A percentile compares a stretch with the other conserved stretches of the same genome.
phyloP scores from a whole-genome alignment of 2,329 filamentous ascomycete species.

The Chrysoporthe cubensis region DNA sequence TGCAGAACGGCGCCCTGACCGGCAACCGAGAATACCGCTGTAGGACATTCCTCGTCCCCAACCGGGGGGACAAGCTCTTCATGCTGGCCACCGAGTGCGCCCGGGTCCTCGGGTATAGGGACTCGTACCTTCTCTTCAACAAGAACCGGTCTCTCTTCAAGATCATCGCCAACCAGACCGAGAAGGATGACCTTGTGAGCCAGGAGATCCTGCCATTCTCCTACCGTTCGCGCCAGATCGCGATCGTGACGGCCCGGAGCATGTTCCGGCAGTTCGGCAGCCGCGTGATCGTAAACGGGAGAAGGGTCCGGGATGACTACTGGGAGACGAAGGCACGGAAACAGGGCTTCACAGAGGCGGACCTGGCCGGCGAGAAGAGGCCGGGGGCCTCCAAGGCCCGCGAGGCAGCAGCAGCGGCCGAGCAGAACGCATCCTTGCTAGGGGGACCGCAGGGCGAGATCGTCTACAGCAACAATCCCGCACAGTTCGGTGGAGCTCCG shows the following conservation, averaged over 20 bases:
- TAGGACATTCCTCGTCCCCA: slow-evolving; percentile 89
- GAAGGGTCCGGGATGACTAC: slow-evolving; percentile 94
- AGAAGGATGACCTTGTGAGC: slow-evolving; percentile 94
- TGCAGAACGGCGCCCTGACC: slow-evolving; percentile 77
- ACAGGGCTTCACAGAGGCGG: slow-evolving; percentile 97
- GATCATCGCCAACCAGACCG: slow-evolving; percentile 93
- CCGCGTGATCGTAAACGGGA: slow-evolving; percentile 85
- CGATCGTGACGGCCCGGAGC: slow-evolving; percentile 93
- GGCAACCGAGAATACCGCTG: slow-evolving; percentile 89
- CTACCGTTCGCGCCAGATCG: slow-evolving; percentile 97
- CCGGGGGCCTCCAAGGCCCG: slow-evolving; percentile 88
- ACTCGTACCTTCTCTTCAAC: slow-evolving; percentile 98
- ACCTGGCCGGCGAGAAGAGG: slow-evolving; percentile 92
- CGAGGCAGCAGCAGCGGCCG: slow-evolving; percentile 75
- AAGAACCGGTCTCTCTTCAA: slow-evolving; percentile 97
- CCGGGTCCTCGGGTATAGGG: slow-evolving; percentile 87
- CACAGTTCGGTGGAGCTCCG: slow-evolving; percentile 67
- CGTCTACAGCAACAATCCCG: slow-evolving; percentile 78
- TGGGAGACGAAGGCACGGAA: slow-evolving; percentile 98
- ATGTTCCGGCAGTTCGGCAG: slow-evolving; percentile 99
- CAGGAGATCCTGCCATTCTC: slow-evolving; percentile 97
- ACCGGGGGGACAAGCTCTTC: slow-evolving; percentile 90
- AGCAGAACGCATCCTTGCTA: slow-evolving; percentile 62
- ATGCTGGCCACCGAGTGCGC: slow-evolving; percentile 99
- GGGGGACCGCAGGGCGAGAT: slow-evolving; percentile 80